A percentile compares a stretch with the other conserved stretches of the same genome.
These are phyloP conservation scores for Penicillium goetzii DNA, from an alignment of 495 filamentous ascomycete species.

Conservation along the genomic window DNA sequence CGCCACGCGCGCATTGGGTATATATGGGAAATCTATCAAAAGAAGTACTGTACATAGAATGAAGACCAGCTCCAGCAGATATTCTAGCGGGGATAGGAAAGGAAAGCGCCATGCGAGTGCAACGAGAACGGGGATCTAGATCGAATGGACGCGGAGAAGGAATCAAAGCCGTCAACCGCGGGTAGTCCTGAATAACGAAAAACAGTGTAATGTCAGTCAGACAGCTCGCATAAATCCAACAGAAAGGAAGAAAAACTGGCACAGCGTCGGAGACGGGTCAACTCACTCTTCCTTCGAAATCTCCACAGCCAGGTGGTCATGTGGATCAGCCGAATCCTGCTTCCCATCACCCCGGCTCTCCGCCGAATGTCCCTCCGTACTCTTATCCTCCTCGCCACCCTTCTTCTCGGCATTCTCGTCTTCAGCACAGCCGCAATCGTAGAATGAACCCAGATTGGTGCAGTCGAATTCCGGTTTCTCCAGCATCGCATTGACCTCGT, in stretches of 20 bases:
- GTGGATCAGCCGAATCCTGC: conserved; percentile 11
- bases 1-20: conserved; percentile 4
- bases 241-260: conserved; percentile 5
- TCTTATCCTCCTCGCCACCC: conserved; percentile 14
- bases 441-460: conserved; percentile 84
- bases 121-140: background rate
- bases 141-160: background rate
- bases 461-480: conserved; percentile 86
- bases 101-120: conserved; percentile 11
- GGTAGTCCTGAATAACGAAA: conserved; percentile 29
- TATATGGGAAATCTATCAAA: conserved; percentile 6
- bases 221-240: background rate
- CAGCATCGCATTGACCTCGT: conserved; percentile 87
- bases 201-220: conserved; percentile 15
- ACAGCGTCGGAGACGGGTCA: conserved; percentile 7
- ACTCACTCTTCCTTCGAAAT: conserved; percentile 51
- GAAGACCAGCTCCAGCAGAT: conserved; percentile 12
- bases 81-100: background rate
- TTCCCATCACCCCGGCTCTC: conserved; percentile 13
- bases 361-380: conserved; percentile 15
- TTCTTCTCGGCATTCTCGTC: conserved; percentile 52
- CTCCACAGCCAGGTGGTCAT: conserved; percentile 37
- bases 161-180: conserved; percentile 30
- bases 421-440: conserved; percentile 93
- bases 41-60: conserved; percentile 17